Evolutionary conservation across 2,329 filamentous ascomycete genomes (phyloP).

Genomic region (Fusarium praegraminearum): DNA sequence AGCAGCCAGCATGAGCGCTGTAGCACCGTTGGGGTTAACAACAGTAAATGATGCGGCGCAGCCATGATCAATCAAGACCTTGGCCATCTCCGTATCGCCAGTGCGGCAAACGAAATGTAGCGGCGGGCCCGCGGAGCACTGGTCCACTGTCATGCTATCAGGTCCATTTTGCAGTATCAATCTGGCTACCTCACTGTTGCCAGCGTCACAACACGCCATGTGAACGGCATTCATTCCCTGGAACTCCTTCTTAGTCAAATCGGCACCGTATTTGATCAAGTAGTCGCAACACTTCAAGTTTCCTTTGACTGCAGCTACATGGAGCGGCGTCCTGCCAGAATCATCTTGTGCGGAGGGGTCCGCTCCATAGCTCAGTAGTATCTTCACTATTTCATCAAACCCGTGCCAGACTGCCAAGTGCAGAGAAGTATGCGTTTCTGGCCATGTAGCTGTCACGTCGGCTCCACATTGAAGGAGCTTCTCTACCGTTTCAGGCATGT

Average conservation of each 20-base stretch:
- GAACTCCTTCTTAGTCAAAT: accelerated
- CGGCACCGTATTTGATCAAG: background rate
- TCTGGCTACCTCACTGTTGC: background rate
- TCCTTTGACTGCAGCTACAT: accelerated
- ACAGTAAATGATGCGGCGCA: background rate
- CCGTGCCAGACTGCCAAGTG: accelerated
- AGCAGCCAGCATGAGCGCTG: background rate
- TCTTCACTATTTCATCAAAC: accelerated
- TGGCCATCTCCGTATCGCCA: background rate
- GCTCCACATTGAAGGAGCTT: background rate
- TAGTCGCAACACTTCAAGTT: background rate
- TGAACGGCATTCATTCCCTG: accelerated
- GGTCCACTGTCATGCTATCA: background rate
- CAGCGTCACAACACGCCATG: accelerated
- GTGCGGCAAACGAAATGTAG: accelerated
- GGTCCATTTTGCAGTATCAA: background rate
- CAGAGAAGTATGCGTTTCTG: accelerated
- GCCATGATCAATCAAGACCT: background rate
- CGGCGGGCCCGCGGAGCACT: accelerated
- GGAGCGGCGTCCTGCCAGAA: background rate
- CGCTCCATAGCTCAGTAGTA: background rate
- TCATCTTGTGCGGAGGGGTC: accelerated
- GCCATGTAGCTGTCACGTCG: accelerated
- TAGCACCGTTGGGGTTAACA: accelerated
- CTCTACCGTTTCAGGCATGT: accelerated